These are phyloP conservation scores for Coemansia sp. DNA, from an alignment of 192 early-diverging fungal genomes.

Conservation along the genomic window DNA sequence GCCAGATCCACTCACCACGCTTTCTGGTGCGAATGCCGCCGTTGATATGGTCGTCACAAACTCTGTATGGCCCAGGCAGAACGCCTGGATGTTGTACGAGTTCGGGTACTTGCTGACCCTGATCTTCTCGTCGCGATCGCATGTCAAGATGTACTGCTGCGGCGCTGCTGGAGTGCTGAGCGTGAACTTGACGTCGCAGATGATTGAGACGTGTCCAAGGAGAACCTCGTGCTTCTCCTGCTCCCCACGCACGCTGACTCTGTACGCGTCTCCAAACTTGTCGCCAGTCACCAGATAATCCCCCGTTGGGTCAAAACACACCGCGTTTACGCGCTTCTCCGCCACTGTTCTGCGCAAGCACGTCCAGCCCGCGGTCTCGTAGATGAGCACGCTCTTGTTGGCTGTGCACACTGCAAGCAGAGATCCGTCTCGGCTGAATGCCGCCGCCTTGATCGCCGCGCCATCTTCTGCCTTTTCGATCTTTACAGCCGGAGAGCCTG, in stretches of 20 bases:
- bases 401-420: slow-evolving; percentile 64
- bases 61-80: slow-evolving; percentile 85
- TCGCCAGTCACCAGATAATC: slow-evolving; percentile 75
- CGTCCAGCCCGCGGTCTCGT: slow-evolving; percentile 61
- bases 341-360: slow-evolving; percentile 46
- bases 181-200: slow-evolving; percentile 80
- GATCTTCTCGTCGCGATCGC: slow-evolving; percentile 98
- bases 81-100: slow-evolving; percentile 84
- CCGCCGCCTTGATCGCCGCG: slow-evolving; percentile 46
- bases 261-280: slow-evolving; percentile 94
- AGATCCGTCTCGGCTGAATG: slow-evolving; percentile 59
- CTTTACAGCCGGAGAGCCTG: slow-evolving; percentile 3
- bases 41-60: slow-evolving; percentile 72
- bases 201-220: slow-evolving; percentile 93
- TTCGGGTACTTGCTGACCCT: slow-evolving; percentile 91
- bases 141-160: slow-evolving; percentile 69
- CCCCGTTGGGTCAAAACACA: slow-evolving; percentile 68
- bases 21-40: slow-evolving; percentile 57
- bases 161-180: slow-evolving; percentile 35
- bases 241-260: background rate
- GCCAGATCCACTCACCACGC: slow-evolving; percentile 79
- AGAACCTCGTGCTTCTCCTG: slow-evolving; percentile 47
- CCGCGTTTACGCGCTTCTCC: slow-evolving; percentile 73
- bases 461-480: slow-evolving; percentile 38
- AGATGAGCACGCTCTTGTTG: slow-evolving; percentile 70